phyloP scores from a whole-genome alignment of 2,329 filamentous ascomycete genomes.

The Botrytis cinerea region DNA sequence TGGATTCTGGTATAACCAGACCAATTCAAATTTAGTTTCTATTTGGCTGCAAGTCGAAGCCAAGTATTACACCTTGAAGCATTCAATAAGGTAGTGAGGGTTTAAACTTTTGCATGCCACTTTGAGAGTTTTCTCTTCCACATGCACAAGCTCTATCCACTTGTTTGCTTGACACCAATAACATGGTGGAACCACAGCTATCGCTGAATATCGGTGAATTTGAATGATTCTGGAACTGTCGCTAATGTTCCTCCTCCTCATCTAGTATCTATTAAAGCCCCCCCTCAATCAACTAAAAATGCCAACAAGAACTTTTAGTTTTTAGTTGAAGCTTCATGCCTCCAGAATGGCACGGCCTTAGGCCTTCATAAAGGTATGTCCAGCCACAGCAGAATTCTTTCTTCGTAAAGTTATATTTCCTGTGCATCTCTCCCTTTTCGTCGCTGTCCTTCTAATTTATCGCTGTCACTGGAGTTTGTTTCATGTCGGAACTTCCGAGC shows the following conservation, averaged over 20 bases:
- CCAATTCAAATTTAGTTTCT: background rate
- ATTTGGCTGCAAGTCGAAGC: background rate
- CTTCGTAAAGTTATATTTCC: background rate
- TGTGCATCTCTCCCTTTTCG: too few relatives aligned
- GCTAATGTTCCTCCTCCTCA: background rate
- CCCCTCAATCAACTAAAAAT: background rate
- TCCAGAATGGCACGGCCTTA: background rate
- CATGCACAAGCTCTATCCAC: background rate
- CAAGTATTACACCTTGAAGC: background rate
- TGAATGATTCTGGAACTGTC: background rate
- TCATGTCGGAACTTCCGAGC: background rate
- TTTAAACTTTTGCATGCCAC: background rate
- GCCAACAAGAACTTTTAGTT: background rate
- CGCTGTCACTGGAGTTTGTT: background rate
- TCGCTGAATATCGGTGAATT: background rate
- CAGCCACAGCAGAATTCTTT: background rate
- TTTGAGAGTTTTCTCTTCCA: background rate
- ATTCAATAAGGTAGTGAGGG: too few relatives aligned
- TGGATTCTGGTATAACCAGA: background rate
- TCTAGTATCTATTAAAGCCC: conserved; percentile 7
- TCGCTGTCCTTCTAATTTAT: background rate
- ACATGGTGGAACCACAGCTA: background rate
- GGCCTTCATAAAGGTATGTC: conserved; percentile 1
- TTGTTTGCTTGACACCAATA: background rate
- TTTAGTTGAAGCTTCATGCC: background rate